Base-by-base conservation (phyloP, 2,329 filamentous ascomycete species). In the Nemania sp. region DNA sequence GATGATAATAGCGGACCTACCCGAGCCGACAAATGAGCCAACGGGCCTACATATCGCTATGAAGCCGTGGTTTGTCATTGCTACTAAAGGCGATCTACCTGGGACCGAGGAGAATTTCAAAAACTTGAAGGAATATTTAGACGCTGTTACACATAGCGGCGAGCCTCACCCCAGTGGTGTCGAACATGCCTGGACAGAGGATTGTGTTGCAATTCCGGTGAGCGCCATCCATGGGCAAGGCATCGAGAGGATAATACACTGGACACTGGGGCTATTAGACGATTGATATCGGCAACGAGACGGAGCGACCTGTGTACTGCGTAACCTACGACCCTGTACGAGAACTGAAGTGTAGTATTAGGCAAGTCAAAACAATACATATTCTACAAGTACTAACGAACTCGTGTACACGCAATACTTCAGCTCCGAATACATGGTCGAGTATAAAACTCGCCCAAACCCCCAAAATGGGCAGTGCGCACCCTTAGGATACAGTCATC, bases 1-100 rank as follows among this genome's bases (percentile, higher is more conserved):
- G 60, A 78, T 79, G 71, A 76, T 78, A 47, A 72, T 78, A 29
- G 77, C 78, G 22, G 79, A 70, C 49, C 24, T 71, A 2, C 66
- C 62, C 1, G 56, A 71, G 54, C 52, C 62, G 43, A 27, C 35
- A 41, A 29, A 13, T 24, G 55, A 71, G 55, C 56, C 75, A 49
- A 77, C 79, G 3, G 84, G 80, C n/a, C 77, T 92, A n/a, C 89
- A 91, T 47, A 97, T 98, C 72, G 92, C 92, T n/a, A 88, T 88
- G 38, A 99, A 99, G 82, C 94, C 96, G 0, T 99, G 96, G 96
- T 96, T 97, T 75, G 94, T 98, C 5, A 90, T 98, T 51, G 95
- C 93, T 1, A 98, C 94, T 22, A 98, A 98, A 81, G 94, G 93
- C 0, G 95, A 98, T 78, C 79, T 97, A 62, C 88, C 90, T 3